Conservation (phyloP, 2,329 filamentous ascomycete genomes). For the Ophiostoma australiae region DNA sequence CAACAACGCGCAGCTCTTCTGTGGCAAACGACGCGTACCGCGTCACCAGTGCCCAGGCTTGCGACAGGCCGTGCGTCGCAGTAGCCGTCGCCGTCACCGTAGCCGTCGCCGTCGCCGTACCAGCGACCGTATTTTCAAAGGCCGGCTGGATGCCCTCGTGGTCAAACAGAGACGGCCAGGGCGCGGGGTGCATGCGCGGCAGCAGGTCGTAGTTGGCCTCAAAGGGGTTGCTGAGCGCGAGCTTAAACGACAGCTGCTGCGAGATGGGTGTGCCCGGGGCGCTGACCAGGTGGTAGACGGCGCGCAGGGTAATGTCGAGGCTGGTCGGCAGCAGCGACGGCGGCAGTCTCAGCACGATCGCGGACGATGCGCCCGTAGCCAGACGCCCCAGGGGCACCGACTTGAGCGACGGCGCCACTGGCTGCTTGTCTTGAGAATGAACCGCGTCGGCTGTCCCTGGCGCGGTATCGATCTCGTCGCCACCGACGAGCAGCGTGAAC, state of each 20-base stretch:
- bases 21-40: constrained; percentile 71
- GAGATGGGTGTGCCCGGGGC: constrained; percentile 77
- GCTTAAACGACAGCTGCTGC: constrained; percentile 62
- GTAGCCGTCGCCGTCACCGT: too few relatives aligned
- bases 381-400: constrained; percentile 47
- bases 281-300: constrained; percentile 71
- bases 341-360: constrained; percentile 46
- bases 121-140: not conserved
- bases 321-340: constrained; percentile 48
- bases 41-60: constrained; percentile 75
- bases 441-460: constrained; percentile 14
- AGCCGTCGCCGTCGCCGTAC: too few relatives aligned
- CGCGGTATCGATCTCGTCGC: constrained; percentile 29
- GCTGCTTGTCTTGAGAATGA: not conserved
- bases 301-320: constrained; percentile 66
- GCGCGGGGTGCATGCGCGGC: constrained; percentile 68
- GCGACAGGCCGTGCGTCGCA: constrained; percentile 57
- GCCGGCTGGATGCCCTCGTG: constrained; percentile 42
- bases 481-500: constrained; percentile 38
- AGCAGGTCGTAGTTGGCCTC: constrained; percentile 86
- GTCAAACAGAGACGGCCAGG: constrained; percentile 86
- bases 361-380: constrained; percentile 40
- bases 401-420: constrained; percentile 34
- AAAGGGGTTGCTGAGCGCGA: constrained; percentile 77
- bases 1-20: constrained; percentile 61